These are phyloP conservation scores for Zygnema circumcarinatum DNA, from an alignment of 139 green algal species.

Conservation along the genomic window DNA sequence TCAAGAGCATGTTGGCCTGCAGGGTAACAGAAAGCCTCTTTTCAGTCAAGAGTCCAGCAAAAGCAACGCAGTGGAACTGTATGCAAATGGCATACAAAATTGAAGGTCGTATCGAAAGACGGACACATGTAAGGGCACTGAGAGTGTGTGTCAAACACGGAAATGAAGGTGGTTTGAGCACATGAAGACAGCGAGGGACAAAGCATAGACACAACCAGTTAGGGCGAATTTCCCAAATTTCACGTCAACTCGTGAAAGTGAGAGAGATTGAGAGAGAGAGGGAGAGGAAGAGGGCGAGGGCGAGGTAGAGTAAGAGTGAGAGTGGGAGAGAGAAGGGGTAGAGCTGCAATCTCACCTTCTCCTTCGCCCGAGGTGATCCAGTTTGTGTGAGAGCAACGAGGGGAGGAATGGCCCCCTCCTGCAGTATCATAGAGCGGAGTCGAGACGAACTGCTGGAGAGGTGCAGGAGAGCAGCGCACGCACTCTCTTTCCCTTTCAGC, in stretches of 20 bases:
- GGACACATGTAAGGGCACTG: too few species aligned
- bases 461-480: constrained; percentile 16
- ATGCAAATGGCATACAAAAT: too few species aligned
- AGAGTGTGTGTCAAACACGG: too few species aligned
- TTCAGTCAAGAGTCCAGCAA: background rate
- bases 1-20: background rate
- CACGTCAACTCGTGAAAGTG: too few species aligned
- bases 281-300: background rate
- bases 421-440: constrained; percentile 4
- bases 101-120: too few species aligned
- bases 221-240: too few species aligned
- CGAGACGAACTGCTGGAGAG: background rate
- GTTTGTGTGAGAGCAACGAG: constrained; percentile 35
- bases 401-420: constrained; percentile 12
- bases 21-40: background rate
- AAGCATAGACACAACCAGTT: too few species aligned
- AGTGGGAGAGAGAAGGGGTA: constrained; percentile 5
- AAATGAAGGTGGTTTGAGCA: too few species aligned
- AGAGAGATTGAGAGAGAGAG: background rate
- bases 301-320: background rate
- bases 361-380: constrained; percentile 21
- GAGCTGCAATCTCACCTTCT: constrained; percentile 17
- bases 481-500: constrained; percentile 18
- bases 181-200: background rate
- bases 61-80: background rate